Evolutionary conservation across 1,284 basidiomycete species (phyloP).

Genomic region (Hortiboletus rubellus): DNA sequence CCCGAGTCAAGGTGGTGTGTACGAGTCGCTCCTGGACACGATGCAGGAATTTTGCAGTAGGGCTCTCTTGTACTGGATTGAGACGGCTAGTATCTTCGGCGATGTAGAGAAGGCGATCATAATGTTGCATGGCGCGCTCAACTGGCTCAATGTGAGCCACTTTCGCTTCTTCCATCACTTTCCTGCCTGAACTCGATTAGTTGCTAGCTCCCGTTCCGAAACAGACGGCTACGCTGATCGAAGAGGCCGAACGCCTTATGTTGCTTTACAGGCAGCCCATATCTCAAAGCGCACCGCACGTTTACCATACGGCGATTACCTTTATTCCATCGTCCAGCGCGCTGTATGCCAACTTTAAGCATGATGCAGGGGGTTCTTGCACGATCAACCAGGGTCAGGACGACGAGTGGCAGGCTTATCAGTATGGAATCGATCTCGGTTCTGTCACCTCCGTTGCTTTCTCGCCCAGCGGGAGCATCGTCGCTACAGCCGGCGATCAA

Average conservation of each 20-base stretch:
- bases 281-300: constrained; percentile 16
- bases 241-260: constrained; percentile 16
- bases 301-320: constrained; percentile 16
- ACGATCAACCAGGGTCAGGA: constrained; percentile 1
- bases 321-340: constrained; percentile 11
- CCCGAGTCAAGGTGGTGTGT: constrained; percentile 1
- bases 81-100: constrained; percentile 14
- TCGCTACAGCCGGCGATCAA: constrained; percentile 14
- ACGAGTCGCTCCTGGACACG: constrained; percentile 7
- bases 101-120: constrained; percentile 17
- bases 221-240: constrained; percentile 2
- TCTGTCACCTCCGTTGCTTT: constrained; percentile 12
- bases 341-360: constrained; percentile 10
- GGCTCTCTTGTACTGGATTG: constrained; percentile 19
- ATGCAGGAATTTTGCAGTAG: constrained; percentile 11
- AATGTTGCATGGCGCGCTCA: constrained; percentile 4
- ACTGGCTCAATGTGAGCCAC: constrained; percentile 18
- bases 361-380: constrained; percentile 4
- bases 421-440: constrained; percentile 5
- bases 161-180: not conserved
- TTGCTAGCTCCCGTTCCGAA: not conserved
- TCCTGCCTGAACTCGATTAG: not conserved
- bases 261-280: constrained; percentile 16
- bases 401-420: constrained; percentile 11
- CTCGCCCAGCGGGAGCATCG: constrained; percentile 10